Evolutionary conservation across 306 rosid species (phyloP).

Genomic region (Pueraria montana): DNA sequence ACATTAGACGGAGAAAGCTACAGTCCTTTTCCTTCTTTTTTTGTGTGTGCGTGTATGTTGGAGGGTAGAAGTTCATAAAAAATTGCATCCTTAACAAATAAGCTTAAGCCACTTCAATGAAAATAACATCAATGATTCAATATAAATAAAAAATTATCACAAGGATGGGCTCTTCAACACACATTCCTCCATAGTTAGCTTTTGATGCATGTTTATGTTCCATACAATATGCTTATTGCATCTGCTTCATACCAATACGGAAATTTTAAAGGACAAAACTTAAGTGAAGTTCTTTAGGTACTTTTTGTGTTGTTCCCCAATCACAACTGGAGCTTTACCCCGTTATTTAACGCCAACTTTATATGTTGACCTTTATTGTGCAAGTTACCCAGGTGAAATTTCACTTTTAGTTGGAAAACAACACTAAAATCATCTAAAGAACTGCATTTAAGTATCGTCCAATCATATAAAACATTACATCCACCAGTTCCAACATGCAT

Average conservation of each 20-base stretch:
- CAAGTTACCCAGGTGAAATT: neutral
- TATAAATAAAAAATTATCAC: conserved; percentile 1
- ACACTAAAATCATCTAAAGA: neutral
- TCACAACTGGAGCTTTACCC: neutral
- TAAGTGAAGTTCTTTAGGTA: neutral
- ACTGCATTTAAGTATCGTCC: neutral
- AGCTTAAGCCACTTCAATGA: neutral
- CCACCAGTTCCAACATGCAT: conserved; percentile 7
- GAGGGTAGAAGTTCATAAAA: neutral
- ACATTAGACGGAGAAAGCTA: conserved; percentile 2
- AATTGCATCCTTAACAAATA: neutral
- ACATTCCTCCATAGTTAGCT: neutral
- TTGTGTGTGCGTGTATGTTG: neutral
- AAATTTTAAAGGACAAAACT: neutral
- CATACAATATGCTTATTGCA: neutral
- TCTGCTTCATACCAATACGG: conserved; percentile 7
- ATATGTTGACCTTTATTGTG: neutral
- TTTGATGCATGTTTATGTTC: neutral
- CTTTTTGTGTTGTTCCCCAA: neutral
- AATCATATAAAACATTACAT: neutral
- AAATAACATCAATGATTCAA: neutral
- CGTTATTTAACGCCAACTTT: neutral
- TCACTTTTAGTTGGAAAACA: neutral
- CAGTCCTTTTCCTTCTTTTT: neutral
- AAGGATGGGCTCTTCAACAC: conserved; percentile 29